Conservation (phyloP, 352 stramenopile genomes). For the Phytopythium mirpurense region DNA sequence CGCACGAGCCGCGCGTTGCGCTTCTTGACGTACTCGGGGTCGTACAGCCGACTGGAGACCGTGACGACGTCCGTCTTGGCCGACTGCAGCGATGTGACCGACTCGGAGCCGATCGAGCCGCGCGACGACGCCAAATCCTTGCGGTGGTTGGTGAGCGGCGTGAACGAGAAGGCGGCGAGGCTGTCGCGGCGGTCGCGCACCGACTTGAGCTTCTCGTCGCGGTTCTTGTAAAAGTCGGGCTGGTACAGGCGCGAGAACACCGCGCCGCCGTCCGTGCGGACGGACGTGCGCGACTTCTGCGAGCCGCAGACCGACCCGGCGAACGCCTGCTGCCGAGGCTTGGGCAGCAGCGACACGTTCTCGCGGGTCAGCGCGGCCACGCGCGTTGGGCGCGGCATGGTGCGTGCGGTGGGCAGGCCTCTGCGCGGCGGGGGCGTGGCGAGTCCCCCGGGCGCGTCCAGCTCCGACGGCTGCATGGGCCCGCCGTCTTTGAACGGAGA, state of each 20-base stretch:
- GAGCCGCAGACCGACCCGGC: conserved; percentile 62
- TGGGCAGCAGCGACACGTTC: conserved; percentile 74
- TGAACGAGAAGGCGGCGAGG: conserved; percentile 48
- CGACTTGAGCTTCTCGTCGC: conserved; percentile 59
- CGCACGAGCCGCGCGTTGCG: conserved; percentile 69
- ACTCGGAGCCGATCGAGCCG: conserved; percentile 55
- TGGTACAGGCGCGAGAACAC: conserved; percentile 84
- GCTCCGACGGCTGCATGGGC: conserved; percentile 11
- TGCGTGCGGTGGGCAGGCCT: conserved; percentile 13
- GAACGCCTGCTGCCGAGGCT: conserved; percentile 29
- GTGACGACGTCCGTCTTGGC: conserved; percentile 75
- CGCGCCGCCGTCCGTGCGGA: conserved; percentile 68
- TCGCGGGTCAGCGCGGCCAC: conserved; percentile 71
- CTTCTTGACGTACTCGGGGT: conserved; percentile 80
- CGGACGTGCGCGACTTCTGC: conserved; percentile 67
- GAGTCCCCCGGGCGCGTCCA: conserved; percentile 14
- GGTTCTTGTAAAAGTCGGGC: conserved; percentile 77
- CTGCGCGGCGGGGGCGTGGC: conserved; percentile 29
- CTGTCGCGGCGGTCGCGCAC: conserved; percentile 65
- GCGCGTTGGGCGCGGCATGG: conserved; percentile 30
- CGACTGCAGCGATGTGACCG: conserved; percentile 55
- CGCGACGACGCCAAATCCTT: conserved; percentile 52
- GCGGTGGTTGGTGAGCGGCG: conserved; percentile 43
- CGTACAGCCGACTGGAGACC: conserved; percentile 78
- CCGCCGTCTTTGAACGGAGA: conserved; percentile 27